A percentile compares a stretch with the other conserved stretches of the same genome.
phyloP scores from a whole-genome alignment of 108 stramenopile genomes.

The Nitzschia sp. region DNA sequence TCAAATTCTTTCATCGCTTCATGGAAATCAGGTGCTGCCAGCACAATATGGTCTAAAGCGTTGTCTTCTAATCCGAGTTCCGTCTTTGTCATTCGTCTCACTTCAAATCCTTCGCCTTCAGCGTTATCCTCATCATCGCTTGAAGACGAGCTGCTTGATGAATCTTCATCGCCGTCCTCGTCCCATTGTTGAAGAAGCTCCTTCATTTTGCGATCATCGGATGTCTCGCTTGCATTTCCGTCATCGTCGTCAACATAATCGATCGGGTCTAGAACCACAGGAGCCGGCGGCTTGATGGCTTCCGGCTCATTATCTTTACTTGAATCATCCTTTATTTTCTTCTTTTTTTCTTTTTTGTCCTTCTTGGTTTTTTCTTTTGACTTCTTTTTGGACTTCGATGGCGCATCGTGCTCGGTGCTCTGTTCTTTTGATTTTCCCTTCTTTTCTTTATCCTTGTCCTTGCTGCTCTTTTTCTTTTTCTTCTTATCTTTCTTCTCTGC shows the following conservation, averaged over 20 bases:
- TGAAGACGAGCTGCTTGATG: neutral
- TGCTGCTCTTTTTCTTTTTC: neutral
- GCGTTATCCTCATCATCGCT: slow-evolving; percentile 8
- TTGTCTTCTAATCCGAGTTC: slow-evolving; percentile 23
- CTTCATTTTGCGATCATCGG: slow-evolving; percentile 14
- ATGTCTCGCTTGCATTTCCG: slow-evolving; percentile 11
- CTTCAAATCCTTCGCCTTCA: neutral
- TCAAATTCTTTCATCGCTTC: slow-evolving; percentile 31
- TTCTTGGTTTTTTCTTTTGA: slow-evolving; percentile 18
- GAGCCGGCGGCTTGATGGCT: neutral
- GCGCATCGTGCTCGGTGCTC: neutral
- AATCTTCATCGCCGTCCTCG: slow-evolving; percentile 2
- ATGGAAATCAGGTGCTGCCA: slow-evolving; percentile 21
- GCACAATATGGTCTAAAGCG: slow-evolving; percentile 19
- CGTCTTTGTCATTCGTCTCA: slow-evolving; percentile 8
- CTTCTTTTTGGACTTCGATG: slow-evolving; percentile 9
- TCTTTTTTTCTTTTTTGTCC: slow-evolving; percentile 7
- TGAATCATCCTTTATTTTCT: neutral
- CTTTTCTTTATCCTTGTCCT: slow-evolving; percentile 13
- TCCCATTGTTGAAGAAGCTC: slow-evolving; percentile 21
- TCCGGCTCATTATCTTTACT: neutral
- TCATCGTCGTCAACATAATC: slow-evolving; percentile 15
- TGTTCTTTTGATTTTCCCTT: slow-evolving; percentile 9
- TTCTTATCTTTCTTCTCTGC: slow-evolving; percentile 8
- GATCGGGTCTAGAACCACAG: slow-evolving; percentile 1